Evolutionary conservation across 2,329 filamentous ascomycete genomes (phyloP).

Genomic region (Fusarium nodosum): DNA sequence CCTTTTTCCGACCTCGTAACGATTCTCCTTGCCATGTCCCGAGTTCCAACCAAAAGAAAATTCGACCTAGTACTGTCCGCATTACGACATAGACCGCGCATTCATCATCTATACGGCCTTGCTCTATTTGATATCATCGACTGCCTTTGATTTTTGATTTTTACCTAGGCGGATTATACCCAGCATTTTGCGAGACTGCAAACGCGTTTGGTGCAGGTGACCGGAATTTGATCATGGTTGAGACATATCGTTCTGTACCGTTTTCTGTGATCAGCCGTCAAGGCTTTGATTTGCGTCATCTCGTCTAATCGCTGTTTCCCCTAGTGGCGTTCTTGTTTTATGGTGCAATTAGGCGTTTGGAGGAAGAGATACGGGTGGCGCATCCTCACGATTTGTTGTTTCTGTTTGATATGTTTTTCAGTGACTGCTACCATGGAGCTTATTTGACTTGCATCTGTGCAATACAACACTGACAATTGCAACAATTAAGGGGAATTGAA

Average conservation of each 20-base stretch:
- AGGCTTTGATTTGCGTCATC: conserved; percentile 1
- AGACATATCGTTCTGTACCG: conserved; percentile 4
- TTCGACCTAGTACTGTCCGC: conserved; percentile 18
- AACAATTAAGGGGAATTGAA: conserved; percentile 12
- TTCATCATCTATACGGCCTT: conserved; percentile 44
- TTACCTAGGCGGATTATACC: conserved; percentile 8
- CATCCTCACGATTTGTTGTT: conserved; percentile 24
- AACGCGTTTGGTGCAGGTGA: not conserved
- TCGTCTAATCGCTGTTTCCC: conserved; percentile 11
- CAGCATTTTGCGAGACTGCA: not conserved
- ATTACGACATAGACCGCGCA: conserved; percentile 42
- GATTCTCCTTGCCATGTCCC: conserved; percentile 28
- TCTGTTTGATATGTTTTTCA: conserved; percentile 3
- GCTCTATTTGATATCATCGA: conserved; percentile 31
- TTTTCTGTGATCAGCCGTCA: conserved; percentile 4
- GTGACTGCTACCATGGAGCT: conserved; percentile 17
- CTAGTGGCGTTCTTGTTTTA: conserved; percentile 40
- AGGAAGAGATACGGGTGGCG: conserved; percentile 23
- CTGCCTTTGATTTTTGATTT: conserved; percentile 23
- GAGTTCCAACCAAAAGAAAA: conserved; percentile 17
- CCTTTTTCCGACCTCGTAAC: conserved; percentile 25
- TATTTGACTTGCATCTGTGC: conserved; percentile 1
- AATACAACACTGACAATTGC: conserved; percentile 13
- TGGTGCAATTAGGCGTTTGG: conserved; percentile 44
- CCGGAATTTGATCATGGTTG: not conserved